Percentiles rank a stretch among this genome's conserved stretches.
These are phyloP conservation scores for Apiotrichum brassicae DNA, from an alignment of 1,284 basidiomycete genomes.

Conservation along the genomic window DNA sequence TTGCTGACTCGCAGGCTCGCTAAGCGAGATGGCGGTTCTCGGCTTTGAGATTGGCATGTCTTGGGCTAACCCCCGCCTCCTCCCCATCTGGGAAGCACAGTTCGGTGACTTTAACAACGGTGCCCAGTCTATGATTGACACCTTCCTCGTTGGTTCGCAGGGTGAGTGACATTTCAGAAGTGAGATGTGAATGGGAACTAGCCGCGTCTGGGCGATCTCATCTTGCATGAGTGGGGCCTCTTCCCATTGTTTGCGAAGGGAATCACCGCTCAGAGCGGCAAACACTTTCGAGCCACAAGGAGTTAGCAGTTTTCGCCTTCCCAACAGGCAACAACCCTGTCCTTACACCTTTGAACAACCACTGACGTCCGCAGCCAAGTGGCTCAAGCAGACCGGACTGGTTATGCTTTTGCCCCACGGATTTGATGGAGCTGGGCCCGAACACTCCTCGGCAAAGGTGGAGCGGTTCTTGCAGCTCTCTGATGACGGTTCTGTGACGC, in stretches of 20 bases:
- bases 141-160: constrained; percentile 73
- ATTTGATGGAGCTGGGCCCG: constrained; percentile 80
- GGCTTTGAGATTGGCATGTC: constrained; percentile 82
- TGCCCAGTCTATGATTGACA: constrained; percentile 80
- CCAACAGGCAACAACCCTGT: not conserved
- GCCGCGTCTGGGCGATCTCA: no score
- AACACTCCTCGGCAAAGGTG: constrained; percentile 77
- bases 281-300: no score
- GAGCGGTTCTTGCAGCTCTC: constrained; percentile 70
- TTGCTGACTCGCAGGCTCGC: constrained; percentile 54
- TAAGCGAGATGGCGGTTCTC: constrained; percentile 77
- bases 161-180: no score
- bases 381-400: constrained; percentile 85
- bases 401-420: constrained; percentile 80
- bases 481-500: constrained; percentile 34
- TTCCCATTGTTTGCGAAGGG: not conserved
- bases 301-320: no score
- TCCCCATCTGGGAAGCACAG: constrained; percentile 87
- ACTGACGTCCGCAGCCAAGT: constrained; percentile 60
- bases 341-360: not conserved
- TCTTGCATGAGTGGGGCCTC: no score
- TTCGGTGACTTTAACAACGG: constrained; percentile 86
- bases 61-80: constrained; percentile 70
- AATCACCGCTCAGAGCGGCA: no score
- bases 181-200: no score